phyloP scores from a whole-genome alignment of 192 early-diverging fungal genomes.

The Piromyces finnis region DNA sequence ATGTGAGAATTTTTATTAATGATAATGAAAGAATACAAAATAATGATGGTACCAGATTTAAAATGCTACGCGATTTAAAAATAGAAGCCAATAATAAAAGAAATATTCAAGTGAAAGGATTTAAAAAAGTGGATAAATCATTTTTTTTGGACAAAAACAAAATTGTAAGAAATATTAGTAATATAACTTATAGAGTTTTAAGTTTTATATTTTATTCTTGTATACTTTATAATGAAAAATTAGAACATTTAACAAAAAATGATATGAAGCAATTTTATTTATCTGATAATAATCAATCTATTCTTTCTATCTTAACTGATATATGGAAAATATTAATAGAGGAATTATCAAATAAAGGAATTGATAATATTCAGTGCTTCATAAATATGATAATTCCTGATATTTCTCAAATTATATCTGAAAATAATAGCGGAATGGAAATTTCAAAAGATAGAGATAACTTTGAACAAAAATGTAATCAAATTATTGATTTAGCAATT shows the following conservation, averaged over 20 bases:
- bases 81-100: not conserved
- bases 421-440: not conserved
- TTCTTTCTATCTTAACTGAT: not conserved
- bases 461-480: not conserved
- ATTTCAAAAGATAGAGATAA: not conserved
- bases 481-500: not conserved
- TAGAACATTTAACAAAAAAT: not conserved
- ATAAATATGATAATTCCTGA: not conserved
- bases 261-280: not conserved
- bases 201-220: not conserved
- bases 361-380: not conserved
- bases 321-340: not conserved
- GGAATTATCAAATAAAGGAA: not conserved
- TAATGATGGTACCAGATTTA: not conserved
- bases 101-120: not conserved
- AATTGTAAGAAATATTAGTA: not conserved
- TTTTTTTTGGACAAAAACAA: not conserved
- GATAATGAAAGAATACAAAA: not conserved
- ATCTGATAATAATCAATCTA: not conserved
- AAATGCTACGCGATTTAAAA: not conserved
- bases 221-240: not conserved
- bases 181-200: not conserved
- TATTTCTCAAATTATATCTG: not conserved
- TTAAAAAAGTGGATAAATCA: not conserved
- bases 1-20: not conserved